phyloP scores from a whole-genome alignment of 2,329 filamentous ascomycete genomes.

The Chalaropsis ovoidea region DNA sequence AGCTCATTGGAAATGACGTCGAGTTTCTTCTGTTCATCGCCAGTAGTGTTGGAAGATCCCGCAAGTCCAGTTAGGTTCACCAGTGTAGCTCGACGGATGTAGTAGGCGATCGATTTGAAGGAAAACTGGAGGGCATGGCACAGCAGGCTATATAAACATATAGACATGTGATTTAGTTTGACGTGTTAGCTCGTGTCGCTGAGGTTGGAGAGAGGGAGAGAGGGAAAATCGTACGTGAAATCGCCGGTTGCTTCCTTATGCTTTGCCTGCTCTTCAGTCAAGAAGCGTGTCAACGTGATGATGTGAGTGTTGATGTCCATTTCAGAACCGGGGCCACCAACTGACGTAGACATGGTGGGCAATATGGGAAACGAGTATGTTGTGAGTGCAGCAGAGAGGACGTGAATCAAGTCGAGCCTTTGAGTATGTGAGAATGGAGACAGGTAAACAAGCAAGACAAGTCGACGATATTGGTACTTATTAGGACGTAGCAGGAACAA shows the following conservation, averaged over 20 bases:
- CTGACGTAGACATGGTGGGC: conserved; percentile 22
- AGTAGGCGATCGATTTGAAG: conserved; percentile 99
- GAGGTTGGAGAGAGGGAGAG: background rate
- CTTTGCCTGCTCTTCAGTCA: conserved; percentile 92
- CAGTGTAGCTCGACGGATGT: conserved; percentile 89
- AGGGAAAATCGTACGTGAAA: conserved; percentile 61
- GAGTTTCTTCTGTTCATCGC: conserved; percentile 98
- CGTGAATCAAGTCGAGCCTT: background rate
- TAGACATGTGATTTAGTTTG: background rate
- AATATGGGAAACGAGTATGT: background rate
- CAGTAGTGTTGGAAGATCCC: conserved; percentile 87
- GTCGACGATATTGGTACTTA: background rate
- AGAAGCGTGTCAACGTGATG: conserved; percentile 84
- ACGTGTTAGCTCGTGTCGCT: conserved; percentile 17
- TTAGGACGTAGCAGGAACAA: no score
- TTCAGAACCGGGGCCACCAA: conserved; percentile 34
- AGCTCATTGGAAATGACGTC: conserved; percentile 98
- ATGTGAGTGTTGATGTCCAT: conserved; percentile 88
- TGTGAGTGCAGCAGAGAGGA: background rate
- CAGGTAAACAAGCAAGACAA: background rate
- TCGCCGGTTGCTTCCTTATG: conserved; percentile 92
- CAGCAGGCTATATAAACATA: conserved; percentile 54
- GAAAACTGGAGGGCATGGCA: conserved; percentile 98
- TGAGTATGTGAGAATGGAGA: background rate
- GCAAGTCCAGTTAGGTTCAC: conserved; percentile 94